Evolutionary conservation across 768 basidiomycete genomes (phyloP).

Genomic region (Kwoniella heveanensis): DNA sequence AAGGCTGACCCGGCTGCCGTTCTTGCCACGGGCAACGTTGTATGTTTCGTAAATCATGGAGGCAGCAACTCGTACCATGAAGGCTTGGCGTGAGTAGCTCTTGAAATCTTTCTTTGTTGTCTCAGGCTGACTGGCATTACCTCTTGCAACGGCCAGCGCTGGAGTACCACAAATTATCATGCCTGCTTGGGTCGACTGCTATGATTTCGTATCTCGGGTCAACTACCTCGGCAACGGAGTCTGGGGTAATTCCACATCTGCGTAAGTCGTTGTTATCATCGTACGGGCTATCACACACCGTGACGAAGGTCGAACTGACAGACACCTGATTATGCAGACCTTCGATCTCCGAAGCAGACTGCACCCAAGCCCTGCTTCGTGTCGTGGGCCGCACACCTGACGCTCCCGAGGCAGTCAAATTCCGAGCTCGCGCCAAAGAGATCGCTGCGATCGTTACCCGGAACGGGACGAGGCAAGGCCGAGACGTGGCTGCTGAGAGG

Average conservation of each 20-base stretch:
- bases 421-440: slow-evolving; percentile 14
- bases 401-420: slow-evolving; percentile 1
- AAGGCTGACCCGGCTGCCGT: slow-evolving; percentile 27
- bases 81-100: slow-evolving; percentile 13
- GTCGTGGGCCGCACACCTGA: slow-evolving; percentile 15
- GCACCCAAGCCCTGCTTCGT: slow-evolving; percentile 14
- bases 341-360: slow-evolving; percentile 9
- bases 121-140: not conserved
- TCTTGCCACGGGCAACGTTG: slow-evolving; percentile 12
- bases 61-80: slow-evolving; percentile 24
- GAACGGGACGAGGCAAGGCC: slow-evolving; percentile 2
- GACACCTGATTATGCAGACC: slow-evolving; percentile 14
- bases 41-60: slow-evolving; percentile 13
- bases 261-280: slow-evolving; percentile 5
- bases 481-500: slow-evolving; percentile 19
- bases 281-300: too few species aligned
- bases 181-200: slow-evolving; percentile 26
- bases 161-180: slow-evolving; percentile 16
- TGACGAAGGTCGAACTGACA: too few species aligned
- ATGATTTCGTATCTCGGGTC: slow-evolving; percentile 13
- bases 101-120: too few species aligned
- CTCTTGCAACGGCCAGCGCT: not conserved
- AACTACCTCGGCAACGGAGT: slow-evolving; percentile 19
- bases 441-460: slow-evolving; percentile 9
- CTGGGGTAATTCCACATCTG: slow-evolving; percentile 20